A percentile compares a stretch with the other conserved stretches of the same genome.
Conservation (phyloP, 768 basidiomycete genomes). For the Boletellus ananas region DNA sequence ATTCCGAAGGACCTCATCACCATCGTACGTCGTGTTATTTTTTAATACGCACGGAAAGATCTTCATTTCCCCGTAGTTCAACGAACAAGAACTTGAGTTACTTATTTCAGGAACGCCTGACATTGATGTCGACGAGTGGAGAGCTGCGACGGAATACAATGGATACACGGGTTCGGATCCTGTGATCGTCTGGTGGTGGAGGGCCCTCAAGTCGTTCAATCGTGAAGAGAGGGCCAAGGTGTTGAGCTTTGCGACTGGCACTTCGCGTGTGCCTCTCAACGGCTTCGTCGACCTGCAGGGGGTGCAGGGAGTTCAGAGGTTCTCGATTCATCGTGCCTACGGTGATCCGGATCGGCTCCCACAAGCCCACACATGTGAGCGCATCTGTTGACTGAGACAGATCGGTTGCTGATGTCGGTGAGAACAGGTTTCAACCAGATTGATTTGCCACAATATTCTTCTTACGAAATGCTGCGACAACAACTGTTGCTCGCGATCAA, state of each 20-base stretch:
- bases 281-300: conserved; percentile 96
- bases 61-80: conserved; percentile 56
- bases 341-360: conserved; percentile 81
- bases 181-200: conserved; percentile 99
- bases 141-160: conserved; percentile 86
- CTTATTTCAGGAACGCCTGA: conserved; percentile 97
- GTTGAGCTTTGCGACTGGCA: conserved; percentile 92
- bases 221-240: conserved; percentile 97
- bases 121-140: conserved; percentile 98
- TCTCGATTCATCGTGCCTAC: conserved; percentile 94
- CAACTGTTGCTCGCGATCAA: conserved; percentile 89
- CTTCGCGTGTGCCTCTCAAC: conserved; percentile 88
- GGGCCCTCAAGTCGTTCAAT: conserved; percentile 94
- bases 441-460: conserved; percentile 90
- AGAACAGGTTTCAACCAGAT: conserved; percentile 86
- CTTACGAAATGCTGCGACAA: conserved; percentile 93
- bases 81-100: conserved; percentile 90
- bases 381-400: not conserved
- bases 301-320: conserved; percentile 89
- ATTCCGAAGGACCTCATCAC: conserved; percentile 94
- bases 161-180: conserved; percentile 87
- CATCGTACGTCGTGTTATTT: conserved; percentile 56
- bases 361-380: conserved; percentile 86
- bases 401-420: conserved; percentile 12
- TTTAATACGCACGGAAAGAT: not conserved